Conservation (phyloP, 257 asterid species). For the Jacaranda mimosifolia region DNA sequence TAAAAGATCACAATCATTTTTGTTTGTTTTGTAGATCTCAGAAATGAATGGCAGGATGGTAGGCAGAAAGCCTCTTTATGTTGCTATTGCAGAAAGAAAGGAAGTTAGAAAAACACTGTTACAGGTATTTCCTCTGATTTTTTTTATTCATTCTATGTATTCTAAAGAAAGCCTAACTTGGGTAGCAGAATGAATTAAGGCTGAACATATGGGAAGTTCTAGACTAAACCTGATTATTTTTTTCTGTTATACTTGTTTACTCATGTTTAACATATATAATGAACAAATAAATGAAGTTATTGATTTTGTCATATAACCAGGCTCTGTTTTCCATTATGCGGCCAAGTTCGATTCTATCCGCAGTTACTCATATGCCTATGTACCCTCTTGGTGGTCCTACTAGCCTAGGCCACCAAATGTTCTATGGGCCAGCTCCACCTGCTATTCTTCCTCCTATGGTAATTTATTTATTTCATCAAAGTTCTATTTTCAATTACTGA, state of each 20-base stretch:
- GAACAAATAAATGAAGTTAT: neutral
- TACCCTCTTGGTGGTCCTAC: constrained; percentile 58
- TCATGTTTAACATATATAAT: too few relatives aligned
- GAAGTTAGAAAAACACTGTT: constrained; percentile 70
- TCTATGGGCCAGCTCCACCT: constrained; percentile 61
- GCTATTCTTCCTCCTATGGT: constrained; percentile 54
- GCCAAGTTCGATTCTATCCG: constrained; percentile 44
- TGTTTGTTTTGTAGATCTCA: too few relatives aligned
- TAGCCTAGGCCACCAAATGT: constrained; percentile 51
- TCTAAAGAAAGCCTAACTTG: too few relatives aligned
- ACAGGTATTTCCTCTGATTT: constrained; percentile 50
- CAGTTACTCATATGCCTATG: constrained; percentile 53
- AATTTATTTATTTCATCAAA: neutral
- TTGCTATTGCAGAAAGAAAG: constrained; percentile 73
- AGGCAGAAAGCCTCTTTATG: constrained; percentile 71
- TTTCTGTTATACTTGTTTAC: too few relatives aligned
- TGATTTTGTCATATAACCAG: constrained; percentile 36
- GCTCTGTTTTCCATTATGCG: constrained; percentile 60
- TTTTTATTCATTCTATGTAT: neutral
- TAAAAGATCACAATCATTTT: neutral
- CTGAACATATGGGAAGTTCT: neutral
- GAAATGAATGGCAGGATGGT: constrained; percentile 76
- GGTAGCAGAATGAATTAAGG: too few relatives aligned
- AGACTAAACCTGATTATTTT: neutral
- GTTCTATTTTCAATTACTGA: neutral